Percentiles rank a stretch among this genome's conserved stretches.
Conservation (phyloP, 306 rosid genomes). For the Benincasa hispida region DNA sequence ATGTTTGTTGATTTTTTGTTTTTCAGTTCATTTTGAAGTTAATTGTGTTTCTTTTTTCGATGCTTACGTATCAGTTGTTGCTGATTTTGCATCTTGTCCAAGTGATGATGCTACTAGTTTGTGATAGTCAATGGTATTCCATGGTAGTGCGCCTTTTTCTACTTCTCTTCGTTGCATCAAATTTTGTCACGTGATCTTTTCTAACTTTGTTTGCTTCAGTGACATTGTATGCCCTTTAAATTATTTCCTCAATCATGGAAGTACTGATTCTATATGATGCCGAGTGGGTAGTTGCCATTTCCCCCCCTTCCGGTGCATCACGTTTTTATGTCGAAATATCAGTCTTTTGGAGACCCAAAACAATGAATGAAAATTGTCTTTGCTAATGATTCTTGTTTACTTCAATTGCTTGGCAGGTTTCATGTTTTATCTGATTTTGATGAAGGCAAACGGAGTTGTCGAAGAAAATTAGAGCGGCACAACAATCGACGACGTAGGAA, state of each 20-base stretch:
- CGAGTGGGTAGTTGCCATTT: neutral
- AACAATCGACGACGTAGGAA: constrained; percentile 82
- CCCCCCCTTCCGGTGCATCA: neutral
- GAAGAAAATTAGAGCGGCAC: constrained; percentile 89
- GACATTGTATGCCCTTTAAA: neutral
- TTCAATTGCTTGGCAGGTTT: constrained; percentile 45
- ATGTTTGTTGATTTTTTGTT: neutral
- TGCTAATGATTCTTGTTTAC: neutral
- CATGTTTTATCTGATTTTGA: constrained; percentile 78
- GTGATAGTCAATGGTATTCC: neutral
- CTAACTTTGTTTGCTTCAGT: neutral
- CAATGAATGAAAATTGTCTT: neutral
- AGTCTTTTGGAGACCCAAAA: neutral
- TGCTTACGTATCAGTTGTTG: neutral
- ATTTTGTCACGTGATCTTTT: neutral
- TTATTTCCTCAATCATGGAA: constrained; percentile 4
- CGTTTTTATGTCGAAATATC: neutral
- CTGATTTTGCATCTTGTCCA: neutral
- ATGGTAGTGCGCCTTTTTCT: neutral
- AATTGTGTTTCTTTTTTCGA: neutral
- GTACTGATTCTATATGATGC: neutral
- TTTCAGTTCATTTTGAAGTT: neutral
- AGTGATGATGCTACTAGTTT: neutral
- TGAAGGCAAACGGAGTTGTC: constrained; percentile 92
- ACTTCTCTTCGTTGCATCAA: neutral